Conservation (phyloP, 768 basidiomycete species). For the Boletus huronensis region DNA sequence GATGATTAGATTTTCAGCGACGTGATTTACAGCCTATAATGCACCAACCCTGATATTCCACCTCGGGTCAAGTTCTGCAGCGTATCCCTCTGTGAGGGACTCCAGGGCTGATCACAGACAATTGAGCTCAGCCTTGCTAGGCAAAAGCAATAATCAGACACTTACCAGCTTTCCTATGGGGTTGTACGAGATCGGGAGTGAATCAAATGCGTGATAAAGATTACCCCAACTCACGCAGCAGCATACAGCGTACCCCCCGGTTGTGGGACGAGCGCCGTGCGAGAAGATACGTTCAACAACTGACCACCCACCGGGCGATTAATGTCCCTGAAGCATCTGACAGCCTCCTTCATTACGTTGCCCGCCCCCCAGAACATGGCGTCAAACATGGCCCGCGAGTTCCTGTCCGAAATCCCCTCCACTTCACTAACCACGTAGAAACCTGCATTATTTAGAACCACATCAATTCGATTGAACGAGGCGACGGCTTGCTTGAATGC, state of each 20-base stretch:
- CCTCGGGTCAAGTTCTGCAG: conserved; percentile 31
- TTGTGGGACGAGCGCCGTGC: conserved; percentile 22
- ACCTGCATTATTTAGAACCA: conserved; percentile 46
- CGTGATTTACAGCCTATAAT: not conserved
- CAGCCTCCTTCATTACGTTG: conserved; percentile 32
- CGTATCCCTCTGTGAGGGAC: conserved; percentile 29
- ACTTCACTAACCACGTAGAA: conserved; percentile 48
- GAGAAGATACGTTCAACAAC: conserved; percentile 34
- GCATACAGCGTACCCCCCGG: conserved; percentile 22
- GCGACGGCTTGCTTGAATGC: conserved; percentile 36
- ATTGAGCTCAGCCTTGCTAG: not conserved
- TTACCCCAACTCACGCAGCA: conserved; percentile 23
- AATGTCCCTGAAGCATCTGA: conserved; percentile 35
- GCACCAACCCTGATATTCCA: conserved; percentile 36
- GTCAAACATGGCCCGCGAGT: conserved; percentile 59
- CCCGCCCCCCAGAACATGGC: conserved; percentile 33
- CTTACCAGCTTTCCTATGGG: conserved; percentile 20
- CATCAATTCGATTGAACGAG: conserved; percentile 40
- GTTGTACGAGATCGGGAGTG: not conserved
- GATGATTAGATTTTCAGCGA: not conserved
- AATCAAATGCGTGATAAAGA: not conserved
- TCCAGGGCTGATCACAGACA: conserved; percentile 29
- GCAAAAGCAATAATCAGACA: not conserved
- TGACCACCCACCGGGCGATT: conserved; percentile 35
- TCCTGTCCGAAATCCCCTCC: conserved; percentile 79